Percentiles rank a stretch among this genome's conserved stretches.
These are phyloP conservation scores for Xylariaceae sp. DNA, from an alignment of 2,329 filamentous ascomycete genomes.

Conservation along the genomic window DNA sequence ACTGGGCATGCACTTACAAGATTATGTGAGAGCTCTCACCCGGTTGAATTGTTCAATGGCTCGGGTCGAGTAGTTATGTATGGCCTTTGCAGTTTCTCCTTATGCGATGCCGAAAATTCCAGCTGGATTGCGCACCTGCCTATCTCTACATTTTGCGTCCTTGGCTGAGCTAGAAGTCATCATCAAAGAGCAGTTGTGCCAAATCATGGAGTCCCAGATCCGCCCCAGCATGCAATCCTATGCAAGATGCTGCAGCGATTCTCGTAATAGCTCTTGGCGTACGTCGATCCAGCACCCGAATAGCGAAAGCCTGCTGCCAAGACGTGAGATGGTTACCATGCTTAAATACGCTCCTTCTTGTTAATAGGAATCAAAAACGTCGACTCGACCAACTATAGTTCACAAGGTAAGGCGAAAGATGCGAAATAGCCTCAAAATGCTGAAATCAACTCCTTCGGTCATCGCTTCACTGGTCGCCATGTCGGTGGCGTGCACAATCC, in stretches of 20 bases:
- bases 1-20: too few species aligned
- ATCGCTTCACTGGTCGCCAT: slow-evolving; percentile 15
- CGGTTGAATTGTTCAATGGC: too few species aligned
- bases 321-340: background rate
- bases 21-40: too few species aligned
- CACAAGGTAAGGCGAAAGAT: too few species aligned
- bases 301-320: too few species aligned
- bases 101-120: too few species aligned
- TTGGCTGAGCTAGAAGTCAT: too few species aligned
- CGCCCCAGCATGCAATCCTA: slow-evolving; percentile 16
- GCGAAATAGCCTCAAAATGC: background rate
- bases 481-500: slow-evolving; percentile 29
- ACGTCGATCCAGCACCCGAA: background rate
- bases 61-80: too few species aligned
- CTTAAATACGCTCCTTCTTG: slow-evolving; percentile 12
- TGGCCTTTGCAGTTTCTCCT: too few species aligned
- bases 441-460: slow-evolving; percentile 8
- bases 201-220: background rate
- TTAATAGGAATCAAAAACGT: background rate
- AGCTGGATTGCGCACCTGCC: too few species aligned
- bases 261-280: slow-evolving; percentile 6
- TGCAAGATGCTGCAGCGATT: slow-evolving; percentile 9
- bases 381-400: too few species aligned
- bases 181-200: background rate
- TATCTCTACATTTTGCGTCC: too few species aligned